Evolutionary conservation across 148 eudicot genomes (phyloP), one percentile per base, ranked within the genome.

Genomic region (Simmondsia chinensis): DNA sequence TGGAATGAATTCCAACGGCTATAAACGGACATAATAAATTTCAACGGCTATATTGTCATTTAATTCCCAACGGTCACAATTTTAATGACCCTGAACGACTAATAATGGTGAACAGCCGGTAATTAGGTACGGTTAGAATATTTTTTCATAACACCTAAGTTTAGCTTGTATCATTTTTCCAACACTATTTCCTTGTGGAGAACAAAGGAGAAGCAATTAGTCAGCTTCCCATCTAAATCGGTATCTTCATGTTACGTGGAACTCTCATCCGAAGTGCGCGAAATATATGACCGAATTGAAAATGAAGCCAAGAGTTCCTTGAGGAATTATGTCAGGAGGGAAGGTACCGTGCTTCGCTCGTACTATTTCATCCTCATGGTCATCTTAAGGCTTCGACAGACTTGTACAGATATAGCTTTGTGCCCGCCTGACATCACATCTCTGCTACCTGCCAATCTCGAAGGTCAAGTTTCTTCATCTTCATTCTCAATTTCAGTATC

Each of bases 111-210:
- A n/a, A n/a, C n/a, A n/a, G n/a, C n/a, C n/a, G n/a, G n/a, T n/a
- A n/a, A n/a, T n/a, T n/a, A n/a, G n/a, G n/a, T n/a, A n/a, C n/a
- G n/a, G n/a, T n/a, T n/a, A n/a, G n/a, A n/a, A n/a, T n/a, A n/a
- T n/a, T n/a, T n/a, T n/a, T n/a, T n/a, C n/a, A n/a, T n/a, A n/a
- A n/a, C n/a, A n/a, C n/a, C n/a, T n/a, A n/a, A n/a, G n/a, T n/a
- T n/a, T n/a, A n/a, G n/a, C n/a, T n/a, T n/a, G n/a, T n/a, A n/a
- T n/a, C n/a, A n/a, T n/a, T n/a, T n/a, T n/a, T n/a, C n/a, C n/a
- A n/a, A n/a, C n/a, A n/a, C n/a, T n/a, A 72, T 91, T 51, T 79
- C 95, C 48, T 61, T 91, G 79, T 75, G 97, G 70, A 79, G 97
- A 68, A 82, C 80, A 17, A 91, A 91, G 68, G 97, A 85, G 12